Conservation (phyloP, 192 early-diverging fungal species). For the Backusella luteola region DNA sequence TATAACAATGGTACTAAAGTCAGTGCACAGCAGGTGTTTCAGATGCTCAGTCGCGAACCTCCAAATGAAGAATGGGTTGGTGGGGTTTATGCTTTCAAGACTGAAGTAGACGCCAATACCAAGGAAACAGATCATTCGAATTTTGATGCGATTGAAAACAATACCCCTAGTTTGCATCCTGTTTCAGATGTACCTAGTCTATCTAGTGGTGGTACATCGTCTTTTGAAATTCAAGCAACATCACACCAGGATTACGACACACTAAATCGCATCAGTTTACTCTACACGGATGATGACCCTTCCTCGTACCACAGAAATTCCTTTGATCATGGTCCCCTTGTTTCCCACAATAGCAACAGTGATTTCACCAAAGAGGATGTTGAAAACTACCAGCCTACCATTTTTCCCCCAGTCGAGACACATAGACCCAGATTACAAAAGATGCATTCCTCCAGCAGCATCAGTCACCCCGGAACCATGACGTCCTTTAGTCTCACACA, state of each 20-base stretch:
- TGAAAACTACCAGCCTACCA: neutral
- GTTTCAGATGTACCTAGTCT: neutral
- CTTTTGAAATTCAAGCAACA: neutral
- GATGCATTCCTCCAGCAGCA: neutral
- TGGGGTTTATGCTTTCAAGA: conserved; percentile 8
- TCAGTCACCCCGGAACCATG: neutral
- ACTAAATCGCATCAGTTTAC: neutral
- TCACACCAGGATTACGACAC: neutral
- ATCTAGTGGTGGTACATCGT: neutral
- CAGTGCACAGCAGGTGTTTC: conserved; percentile 1
- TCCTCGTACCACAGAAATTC: neutral
- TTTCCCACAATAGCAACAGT: neutral
- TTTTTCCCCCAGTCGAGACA: too few species aligned
- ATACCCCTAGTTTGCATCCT: neutral
- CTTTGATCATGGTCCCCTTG: neutral
- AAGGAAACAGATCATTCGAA: neutral
- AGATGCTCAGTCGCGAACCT: conserved; percentile 1
- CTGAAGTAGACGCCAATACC: neutral
- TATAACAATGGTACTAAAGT: neutral
- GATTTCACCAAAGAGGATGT: neutral
- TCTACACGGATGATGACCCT: conserved; percentile 1
- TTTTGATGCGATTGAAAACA: neutral
- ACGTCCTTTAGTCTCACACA: conserved; percentile 31
- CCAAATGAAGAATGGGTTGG: neutral
- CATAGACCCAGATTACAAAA: neutral